These are phyloP conservation scores for Pluteus cervinus DNA, from an alignment of 768 basidiomycete genomes.

Conservation along the genomic window DNA sequence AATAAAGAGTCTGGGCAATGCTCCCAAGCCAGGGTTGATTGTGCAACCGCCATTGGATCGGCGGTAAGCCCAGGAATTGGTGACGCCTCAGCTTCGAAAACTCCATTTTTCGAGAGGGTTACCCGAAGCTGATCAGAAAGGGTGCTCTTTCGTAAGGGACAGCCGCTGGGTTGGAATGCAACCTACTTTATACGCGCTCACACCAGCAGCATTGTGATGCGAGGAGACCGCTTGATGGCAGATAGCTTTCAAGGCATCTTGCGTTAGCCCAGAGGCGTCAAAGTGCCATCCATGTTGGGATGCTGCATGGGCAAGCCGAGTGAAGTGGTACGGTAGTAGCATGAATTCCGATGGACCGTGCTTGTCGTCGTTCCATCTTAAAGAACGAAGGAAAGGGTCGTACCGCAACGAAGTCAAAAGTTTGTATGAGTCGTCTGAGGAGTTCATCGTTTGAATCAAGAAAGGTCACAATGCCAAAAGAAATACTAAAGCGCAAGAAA, in stretches of 20 bases:
- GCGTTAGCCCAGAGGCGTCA: conserved; percentile 27
- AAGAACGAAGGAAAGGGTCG: conserved; percentile 40
- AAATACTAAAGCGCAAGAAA: no score
- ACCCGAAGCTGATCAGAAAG: conserved; percentile 8
- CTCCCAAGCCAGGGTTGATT: conserved; percentile 2
- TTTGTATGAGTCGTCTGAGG: conserved; percentile 15
- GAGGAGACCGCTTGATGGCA: conserved; percentile 41
- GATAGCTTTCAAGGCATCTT: conserved; percentile 29
- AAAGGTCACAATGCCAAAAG: no score
- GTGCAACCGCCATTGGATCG: conserved; percentile 12
- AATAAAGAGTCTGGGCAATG: conserved; percentile 27
- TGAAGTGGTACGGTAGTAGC: conserved; percentile 53
- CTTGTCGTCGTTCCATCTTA: conserved; percentile 53
- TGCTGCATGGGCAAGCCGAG: conserved; percentile 51
- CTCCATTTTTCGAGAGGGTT: conserved; percentile 11
- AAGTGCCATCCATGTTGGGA: conserved; percentile 44
- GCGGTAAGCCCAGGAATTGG: conserved; percentile 7
- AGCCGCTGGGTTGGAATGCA: conserved; percentile 7
- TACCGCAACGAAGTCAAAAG: conserved; percentile 55
- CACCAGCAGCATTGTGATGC: conserved; percentile 3
- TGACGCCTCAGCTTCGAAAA: conserved; percentile 11
- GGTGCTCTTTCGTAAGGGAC: conserved; percentile 19
- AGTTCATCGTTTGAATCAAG: no score
- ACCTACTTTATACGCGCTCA: background rate
- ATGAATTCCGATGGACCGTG: conserved; percentile 54